phyloP scores from a whole-genome alignment of 2,329 filamentous ascomycete genomes.

The Ceratocystis papillata region DNA sequence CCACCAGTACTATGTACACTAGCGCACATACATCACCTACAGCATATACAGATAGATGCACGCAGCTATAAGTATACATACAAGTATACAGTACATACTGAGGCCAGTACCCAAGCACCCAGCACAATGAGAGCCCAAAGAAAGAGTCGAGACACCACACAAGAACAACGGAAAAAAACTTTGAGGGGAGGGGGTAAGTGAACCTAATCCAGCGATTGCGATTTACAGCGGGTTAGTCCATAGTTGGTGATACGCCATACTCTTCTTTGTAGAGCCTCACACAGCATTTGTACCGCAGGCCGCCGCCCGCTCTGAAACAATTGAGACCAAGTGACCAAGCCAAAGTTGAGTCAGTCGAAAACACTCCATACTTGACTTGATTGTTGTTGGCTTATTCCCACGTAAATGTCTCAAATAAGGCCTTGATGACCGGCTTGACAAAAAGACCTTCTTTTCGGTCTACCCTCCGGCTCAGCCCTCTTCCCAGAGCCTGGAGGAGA shows the following conservation, averaged over 20 bases:
- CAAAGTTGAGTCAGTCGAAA: too few relatives aligned
- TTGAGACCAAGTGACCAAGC: not conserved
- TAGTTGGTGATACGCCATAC: not conserved
- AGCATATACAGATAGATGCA: not conserved
- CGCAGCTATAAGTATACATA: not conserved
- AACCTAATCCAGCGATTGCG: not conserved
- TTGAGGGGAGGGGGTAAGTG: not conserved
- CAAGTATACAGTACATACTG: not conserved
- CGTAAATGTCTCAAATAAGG: not conserved
- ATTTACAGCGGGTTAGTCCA: not conserved
- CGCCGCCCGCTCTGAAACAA: not conserved
- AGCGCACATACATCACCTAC: not conserved
- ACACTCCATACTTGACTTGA: too few relatives aligned
- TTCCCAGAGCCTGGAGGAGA: not conserved
- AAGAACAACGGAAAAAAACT: too few relatives aligned
- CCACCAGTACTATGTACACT: not conserved
- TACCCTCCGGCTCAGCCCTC: not conserved
- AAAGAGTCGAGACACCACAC: too few relatives aligned
- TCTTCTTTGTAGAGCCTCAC: not conserved
- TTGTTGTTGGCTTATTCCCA: not conserved
- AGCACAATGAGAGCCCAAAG: too few relatives aligned
- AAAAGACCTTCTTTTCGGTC: not conserved
- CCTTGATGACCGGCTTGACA: not conserved
- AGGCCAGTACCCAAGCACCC: too few relatives aligned
- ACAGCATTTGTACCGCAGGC: not conserved